Percentiles rank a stretch among this genome's conserved stretches.
phyloP scores from a whole-genome alignment of 345 rosid species.

The Eutrema heterophyllum region DNA sequence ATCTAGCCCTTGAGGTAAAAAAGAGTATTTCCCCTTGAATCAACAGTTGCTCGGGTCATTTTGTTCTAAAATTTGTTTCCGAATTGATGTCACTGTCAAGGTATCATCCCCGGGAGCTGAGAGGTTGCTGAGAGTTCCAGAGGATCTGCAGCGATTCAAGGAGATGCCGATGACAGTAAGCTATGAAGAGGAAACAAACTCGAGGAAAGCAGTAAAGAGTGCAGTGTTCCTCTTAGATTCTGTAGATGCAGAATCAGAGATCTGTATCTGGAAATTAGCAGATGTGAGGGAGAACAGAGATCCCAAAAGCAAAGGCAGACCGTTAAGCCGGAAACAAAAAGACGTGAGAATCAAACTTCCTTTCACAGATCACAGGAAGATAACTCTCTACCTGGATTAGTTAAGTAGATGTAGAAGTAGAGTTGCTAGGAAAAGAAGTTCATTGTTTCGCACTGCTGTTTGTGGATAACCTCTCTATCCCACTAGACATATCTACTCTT shows the following conservation, averaged over 20 bases:
- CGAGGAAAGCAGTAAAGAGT: constrained; percentile 36
- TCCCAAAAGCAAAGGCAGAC: constrained; percentile 73
- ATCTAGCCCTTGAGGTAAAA: constrained; percentile 79
- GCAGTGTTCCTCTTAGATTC: constrained; percentile 64
- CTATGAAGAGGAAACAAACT: constrained; percentile 44
- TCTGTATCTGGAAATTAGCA: constrained; percentile 80
- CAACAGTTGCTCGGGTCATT: background rate
- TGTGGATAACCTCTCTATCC: background rate
- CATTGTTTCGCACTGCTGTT: background rate
- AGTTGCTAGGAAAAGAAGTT: background rate
- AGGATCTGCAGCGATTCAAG: constrained; percentile 60
- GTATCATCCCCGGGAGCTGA: constrained; percentile 92
- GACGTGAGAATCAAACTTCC: constrained; percentile 71
- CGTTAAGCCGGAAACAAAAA: constrained; percentile 64
- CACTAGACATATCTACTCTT: background rate
- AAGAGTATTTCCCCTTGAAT: background rate
- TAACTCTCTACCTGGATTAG: constrained; percentile 55
- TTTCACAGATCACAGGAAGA: constrained; percentile 45
- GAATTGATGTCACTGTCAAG: constrained; percentile 34
- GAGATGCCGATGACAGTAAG: constrained; percentile 70
- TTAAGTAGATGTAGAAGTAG: constrained; percentile 10
- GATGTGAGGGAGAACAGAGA: constrained; percentile 82
- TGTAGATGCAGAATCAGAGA: constrained; percentile 48
- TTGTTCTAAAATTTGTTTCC: background rate
- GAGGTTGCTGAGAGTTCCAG: constrained; percentile 72